A percentile compares a stretch with the other conserved stretches of the same genome.
Conservation (phyloP, 768 basidiomycete species). For the Podaxis sp. region DNA sequence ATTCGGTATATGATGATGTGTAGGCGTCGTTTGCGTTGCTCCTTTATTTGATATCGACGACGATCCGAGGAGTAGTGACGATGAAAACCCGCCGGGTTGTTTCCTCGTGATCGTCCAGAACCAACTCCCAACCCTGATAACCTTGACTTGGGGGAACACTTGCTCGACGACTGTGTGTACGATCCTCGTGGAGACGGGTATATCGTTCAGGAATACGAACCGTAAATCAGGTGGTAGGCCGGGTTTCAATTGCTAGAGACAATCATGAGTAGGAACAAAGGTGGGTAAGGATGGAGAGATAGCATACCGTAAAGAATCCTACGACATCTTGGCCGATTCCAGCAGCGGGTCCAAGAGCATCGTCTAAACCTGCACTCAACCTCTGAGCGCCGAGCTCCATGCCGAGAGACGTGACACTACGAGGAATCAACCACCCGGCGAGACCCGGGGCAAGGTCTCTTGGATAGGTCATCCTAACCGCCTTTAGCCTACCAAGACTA, state of each 20-base stretch:
- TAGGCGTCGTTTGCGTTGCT: neutral
- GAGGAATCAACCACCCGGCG: slow-evolving; percentile 68
- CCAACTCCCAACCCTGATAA: slow-evolving; percentile 51
- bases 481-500: slow-evolving; percentile 48
- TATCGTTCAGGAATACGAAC: slow-evolving; percentile 57
- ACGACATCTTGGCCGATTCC: slow-evolving; percentile 8
- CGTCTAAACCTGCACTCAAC: slow-evolving; percentile 41
- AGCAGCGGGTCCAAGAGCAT: slow-evolving; percentile 33
- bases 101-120: slow-evolving; percentile 51
- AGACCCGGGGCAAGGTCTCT: slow-evolving; percentile 60
- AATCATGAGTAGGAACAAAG: neutral
- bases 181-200: slow-evolving; percentile 39
- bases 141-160: slow-evolving; percentile 61
- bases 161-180: slow-evolving; percentile 44
- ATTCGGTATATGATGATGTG: slow-evolving; percentile 11
- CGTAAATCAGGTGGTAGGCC: slow-evolving; percentile 54
- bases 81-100: slow-evolving; percentile 14
- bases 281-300: neutral
- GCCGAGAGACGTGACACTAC: slow-evolving; percentile 46
- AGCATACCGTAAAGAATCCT: slow-evolving; percentile 8
- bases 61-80: slow-evolving; percentile 2
- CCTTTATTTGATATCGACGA: neutral
- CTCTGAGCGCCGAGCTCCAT: slow-evolving; percentile 37
- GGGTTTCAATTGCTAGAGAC: slow-evolving; percentile 54
- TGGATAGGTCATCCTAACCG: slow-evolving; percentile 62